These are phyloP conservation scores for Exophiala calicioides DNA, from an alignment of 2,329 filamentous ascomycete genomes.

Conservation along the genomic window DNA sequence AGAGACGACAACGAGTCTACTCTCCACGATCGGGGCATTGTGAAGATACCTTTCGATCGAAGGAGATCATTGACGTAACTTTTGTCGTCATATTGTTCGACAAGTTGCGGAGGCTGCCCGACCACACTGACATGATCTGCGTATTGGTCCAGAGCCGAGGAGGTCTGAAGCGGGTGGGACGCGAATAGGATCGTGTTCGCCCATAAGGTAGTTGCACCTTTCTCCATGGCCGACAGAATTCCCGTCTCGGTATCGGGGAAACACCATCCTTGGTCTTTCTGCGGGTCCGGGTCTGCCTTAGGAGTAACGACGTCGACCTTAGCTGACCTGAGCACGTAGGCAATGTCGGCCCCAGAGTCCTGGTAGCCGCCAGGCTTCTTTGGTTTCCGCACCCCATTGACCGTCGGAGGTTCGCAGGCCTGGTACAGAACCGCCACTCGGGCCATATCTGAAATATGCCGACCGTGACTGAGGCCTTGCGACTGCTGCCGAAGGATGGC, in stretches of 20 bases:
- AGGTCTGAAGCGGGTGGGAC: conserved; percentile 51
- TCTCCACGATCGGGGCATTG: conserved; percentile 43
- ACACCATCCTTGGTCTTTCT: conserved; percentile 40
- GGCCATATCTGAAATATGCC: not conserved
- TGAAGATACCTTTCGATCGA: conserved; percentile 40
- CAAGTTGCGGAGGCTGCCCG: conserved; percentile 50
- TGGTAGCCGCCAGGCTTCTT: conserved; percentile 54
- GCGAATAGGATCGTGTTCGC: conserved; percentile 55
- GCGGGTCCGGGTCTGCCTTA: conserved; percentile 33
- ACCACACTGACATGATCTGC: conserved; percentile 41
- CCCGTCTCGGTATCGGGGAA: conserved; percentile 49
- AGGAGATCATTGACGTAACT: conserved; percentile 50
- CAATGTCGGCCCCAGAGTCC: conserved; percentile 53
- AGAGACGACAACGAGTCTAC: conserved; percentile 25
- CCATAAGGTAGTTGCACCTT: conserved; percentile 51
- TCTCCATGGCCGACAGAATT: conserved; percentile 42
- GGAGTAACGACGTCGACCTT: conserved; percentile 40
- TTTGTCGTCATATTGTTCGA: conserved; percentile 56
- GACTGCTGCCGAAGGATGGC: too few relatives aligned
- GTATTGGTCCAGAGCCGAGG: conserved; percentile 35
- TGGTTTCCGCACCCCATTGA: conserved; percentile 52
- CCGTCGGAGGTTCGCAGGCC: conserved; percentile 48
- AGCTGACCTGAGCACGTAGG: conserved; percentile 41
- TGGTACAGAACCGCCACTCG: conserved; percentile 51
- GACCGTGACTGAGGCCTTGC: too few relatives aligned